Conservation (phyloP, 306 rosid genomes). For the Prunus davidiana region DNA sequence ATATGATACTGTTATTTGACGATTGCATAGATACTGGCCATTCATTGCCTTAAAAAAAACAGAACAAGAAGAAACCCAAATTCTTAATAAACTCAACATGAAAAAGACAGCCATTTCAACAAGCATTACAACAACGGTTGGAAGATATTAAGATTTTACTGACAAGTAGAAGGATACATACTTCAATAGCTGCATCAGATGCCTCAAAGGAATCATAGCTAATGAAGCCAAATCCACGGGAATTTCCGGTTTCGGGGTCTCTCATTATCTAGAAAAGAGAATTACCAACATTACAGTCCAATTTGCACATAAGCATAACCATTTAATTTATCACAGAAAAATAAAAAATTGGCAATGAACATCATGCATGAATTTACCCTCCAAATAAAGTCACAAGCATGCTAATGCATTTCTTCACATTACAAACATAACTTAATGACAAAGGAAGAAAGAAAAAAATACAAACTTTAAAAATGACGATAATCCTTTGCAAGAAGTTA, state of each 20-base stretch:
- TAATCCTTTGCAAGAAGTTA: background rate
- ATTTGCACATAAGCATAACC: background rate
- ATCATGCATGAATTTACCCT: background rate
- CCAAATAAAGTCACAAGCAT: background rate
- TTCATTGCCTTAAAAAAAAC: constrained; percentile 74
- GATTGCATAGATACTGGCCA: constrained; percentile 97
- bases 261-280: constrained; percentile 82
- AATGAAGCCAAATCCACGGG: constrained; percentile 97
- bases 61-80: background rate
- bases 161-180: constrained; percentile 18
- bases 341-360: background rate
- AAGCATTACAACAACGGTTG: background rate
- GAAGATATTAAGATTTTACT: background rate
- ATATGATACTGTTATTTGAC: constrained; percentile 95
- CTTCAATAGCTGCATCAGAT: constrained; percentile 99
- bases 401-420: background rate
- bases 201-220: constrained; percentile 99
- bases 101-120: background rate
- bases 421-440: background rate
- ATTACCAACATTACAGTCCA: constrained; percentile 21
- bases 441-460: background rate
- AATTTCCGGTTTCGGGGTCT: constrained; percentile 95
- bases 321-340: background rate
- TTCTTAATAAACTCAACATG: background rate
- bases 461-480: background rate